Percentiles rank a stretch among this genome's conserved stretches.
phyloP scores from a whole-genome alignment of 768 basidiomycete species.

The Rhizopogon vinicolor region DNA sequence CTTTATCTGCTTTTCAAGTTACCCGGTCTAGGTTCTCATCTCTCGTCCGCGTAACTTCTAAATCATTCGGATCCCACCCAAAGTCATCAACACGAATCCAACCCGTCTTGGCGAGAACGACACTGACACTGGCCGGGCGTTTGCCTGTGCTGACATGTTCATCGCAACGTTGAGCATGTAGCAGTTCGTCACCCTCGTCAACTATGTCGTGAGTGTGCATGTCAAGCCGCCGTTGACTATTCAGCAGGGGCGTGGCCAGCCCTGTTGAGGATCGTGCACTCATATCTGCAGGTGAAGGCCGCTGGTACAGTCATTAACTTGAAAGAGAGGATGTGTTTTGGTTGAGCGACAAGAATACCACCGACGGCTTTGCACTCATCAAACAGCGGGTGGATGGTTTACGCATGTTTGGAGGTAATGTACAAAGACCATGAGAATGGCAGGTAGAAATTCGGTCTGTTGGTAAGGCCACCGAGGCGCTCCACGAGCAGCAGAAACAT shows the following conservation, averaged over 20 bases:
- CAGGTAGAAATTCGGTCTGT: constrained; percentile 28
- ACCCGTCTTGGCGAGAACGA: no score
- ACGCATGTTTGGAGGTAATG: constrained; percentile 15
- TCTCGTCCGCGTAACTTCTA: no score
- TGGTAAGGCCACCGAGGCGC: constrained; percentile 26
- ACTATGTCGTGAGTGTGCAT: constrained; percentile 20
- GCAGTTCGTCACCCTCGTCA: constrained; percentile 29
- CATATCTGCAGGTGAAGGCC: constrained; percentile 1
- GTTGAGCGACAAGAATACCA: constrained; percentile 43
- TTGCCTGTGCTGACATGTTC: no score
- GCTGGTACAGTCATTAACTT: constrained; percentile 34
- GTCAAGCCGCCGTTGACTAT: constrained; percentile 18
- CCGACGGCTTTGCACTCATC: constrained; percentile 28
- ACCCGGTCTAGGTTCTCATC: background rate
- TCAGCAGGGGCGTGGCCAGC: constrained; percentile 14
- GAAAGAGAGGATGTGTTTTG: constrained; percentile 48
- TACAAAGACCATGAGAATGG: constrained; percentile 26
- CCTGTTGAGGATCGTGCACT: background rate
- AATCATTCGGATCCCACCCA: no score
- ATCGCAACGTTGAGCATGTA: constrained; percentile 11
- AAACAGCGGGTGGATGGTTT: constrained; percentile 5
- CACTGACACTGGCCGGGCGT: no score
- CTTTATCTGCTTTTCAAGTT: constrained; percentile 44
- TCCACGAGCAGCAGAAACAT: constrained; percentile 28
- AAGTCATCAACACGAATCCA: no score